Percentiles rank a stretch among this genome's conserved stretches.
phyloP scores from a whole-genome alignment of 805 yeast genomes.

The Scheffersomyces stipitis region DNA sequence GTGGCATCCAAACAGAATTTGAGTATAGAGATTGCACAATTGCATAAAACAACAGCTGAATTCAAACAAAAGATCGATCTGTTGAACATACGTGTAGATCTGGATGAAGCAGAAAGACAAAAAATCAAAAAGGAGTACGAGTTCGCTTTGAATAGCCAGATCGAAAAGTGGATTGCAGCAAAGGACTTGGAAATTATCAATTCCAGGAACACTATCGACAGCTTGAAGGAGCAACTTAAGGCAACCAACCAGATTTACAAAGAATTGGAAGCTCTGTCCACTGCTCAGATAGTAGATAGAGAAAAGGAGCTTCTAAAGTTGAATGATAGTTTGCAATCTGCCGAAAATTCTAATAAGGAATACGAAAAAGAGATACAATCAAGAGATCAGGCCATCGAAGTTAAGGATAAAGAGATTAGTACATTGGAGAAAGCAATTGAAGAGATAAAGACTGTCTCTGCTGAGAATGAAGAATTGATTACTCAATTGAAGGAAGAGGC shows the following conservation, averaged over 20 bases:
- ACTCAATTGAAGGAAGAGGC: too few relatives aligned
- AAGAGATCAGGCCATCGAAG: too few relatives aligned
- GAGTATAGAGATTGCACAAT: slow-evolving; percentile 2
- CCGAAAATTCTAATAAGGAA: too few relatives aligned
- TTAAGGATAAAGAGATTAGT: too few relatives aligned
- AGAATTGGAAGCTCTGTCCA: slow-evolving; percentile 1
- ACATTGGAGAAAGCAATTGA: too few relatives aligned
- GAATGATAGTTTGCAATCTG: slow-evolving; percentile 2
- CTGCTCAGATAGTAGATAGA: not conserved
- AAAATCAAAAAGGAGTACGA: slow-evolving; percentile 15
- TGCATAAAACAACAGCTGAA: not conserved
- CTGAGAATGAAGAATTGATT: too few relatives aligned
- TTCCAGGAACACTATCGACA: slow-evolving; percentile 4
- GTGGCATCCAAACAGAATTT: slow-evolving; percentile 2
- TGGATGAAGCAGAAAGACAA: slow-evolving; percentile 5
- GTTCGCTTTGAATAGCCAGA: slow-evolving; percentile 23
- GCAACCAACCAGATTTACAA: not conserved
- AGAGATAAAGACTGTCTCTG: too few relatives aligned
- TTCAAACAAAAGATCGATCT: slow-evolving; percentile 1
- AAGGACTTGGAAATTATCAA: slow-evolving; percentile 20
- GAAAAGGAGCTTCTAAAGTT: slow-evolving; percentile 1
- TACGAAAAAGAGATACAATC: too few relatives aligned
- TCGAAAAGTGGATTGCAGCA: slow-evolving; percentile 20
- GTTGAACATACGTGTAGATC: slow-evolving; percentile 4
- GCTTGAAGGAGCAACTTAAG: not conserved